phyloP scores from a whole-genome alignment of 768 basidiomycete species.

The Tylopilus balloui region DNA sequence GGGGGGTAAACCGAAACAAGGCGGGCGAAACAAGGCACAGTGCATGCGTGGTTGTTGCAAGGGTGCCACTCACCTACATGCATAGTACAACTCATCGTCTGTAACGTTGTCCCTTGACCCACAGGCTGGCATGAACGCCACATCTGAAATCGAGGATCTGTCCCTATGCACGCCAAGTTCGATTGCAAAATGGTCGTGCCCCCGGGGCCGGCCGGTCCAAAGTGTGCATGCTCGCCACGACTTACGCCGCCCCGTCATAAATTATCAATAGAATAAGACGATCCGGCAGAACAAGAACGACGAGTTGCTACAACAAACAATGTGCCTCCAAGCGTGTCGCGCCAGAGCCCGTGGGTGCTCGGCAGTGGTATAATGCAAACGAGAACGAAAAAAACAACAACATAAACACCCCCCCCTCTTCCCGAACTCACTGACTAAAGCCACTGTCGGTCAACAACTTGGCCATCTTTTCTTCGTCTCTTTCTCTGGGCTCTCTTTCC shows the following conservation, averaged over 20 bases:
- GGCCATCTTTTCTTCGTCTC: constrained; percentile 48
- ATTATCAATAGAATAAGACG: not conserved
- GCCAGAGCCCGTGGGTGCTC: constrained; percentile 6
- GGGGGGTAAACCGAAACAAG: too few species aligned
- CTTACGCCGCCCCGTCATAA: not conserved
- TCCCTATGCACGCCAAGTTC: not conserved
- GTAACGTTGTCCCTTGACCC: not conserved
- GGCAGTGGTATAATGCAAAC: constrained; percentile 2
- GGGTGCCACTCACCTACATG: too few species aligned
- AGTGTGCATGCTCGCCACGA: not conserved
- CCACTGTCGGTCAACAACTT: constrained; percentile 38
- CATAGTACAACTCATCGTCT: too few species aligned
- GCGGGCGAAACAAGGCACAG: too few species aligned
- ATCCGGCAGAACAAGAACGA: not conserved
- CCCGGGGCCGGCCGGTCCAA: not conserved
- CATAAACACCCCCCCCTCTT: not conserved
- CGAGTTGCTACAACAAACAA: not conserved
- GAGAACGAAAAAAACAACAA: not conserved
- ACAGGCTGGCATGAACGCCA: too few species aligned
- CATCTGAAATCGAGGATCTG: too few species aligned
- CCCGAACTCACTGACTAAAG: constrained; percentile 29
- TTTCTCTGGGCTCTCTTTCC: constrained; percentile 51
- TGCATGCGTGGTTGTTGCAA: too few species aligned
- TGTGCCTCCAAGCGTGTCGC: not conserved
- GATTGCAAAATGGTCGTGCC: not conserved